Evolutionary conservation across 192 early-diverging fungal genomes (phyloP).

Genomic region (Podila minutissima): DNA sequence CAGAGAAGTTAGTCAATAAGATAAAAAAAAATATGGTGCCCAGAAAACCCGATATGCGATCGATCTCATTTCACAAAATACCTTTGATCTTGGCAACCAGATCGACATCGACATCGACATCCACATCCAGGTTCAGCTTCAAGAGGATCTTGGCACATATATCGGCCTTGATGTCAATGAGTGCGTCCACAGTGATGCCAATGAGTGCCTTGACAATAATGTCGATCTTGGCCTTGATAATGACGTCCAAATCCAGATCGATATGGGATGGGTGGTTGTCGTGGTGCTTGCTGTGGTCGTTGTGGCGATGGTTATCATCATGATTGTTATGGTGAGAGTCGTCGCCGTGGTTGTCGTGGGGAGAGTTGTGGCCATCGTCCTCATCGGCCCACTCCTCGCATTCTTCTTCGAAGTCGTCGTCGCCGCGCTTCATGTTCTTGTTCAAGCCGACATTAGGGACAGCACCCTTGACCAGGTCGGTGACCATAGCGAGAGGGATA

Average conservation of each 20-base stretch:
- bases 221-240: constrained; percentile 16
- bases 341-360: background rate
- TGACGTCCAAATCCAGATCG: constrained; percentile 6
- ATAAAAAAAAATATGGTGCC: background rate
- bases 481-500: background rate
- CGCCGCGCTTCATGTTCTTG: background rate
- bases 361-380: background rate
- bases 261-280: background rate
- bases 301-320: background rate
- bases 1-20: background rate
- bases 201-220: constrained; percentile 7
- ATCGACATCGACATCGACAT: constrained; percentile 4
- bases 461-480: background rate
- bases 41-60: background rate
- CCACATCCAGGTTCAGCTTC: constrained; percentile 9
- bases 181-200: constrained; percentile 5
- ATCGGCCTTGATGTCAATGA: constrained; percentile 22
- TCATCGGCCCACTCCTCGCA: background rate
- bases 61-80: background rate
- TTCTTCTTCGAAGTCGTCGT: background rate
- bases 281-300: background rate
- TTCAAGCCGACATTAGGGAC: background rate
- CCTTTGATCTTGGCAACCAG: constrained; percentile 13
- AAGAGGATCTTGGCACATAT: constrained; percentile 8
- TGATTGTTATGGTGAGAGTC: background rate